Evolutionary conservation across 2,329 filamentous ascomycete species (phyloP), one percentile per base, ranked within the genome.

Genomic region (Paracoccidioides brasiliensis): DNA sequence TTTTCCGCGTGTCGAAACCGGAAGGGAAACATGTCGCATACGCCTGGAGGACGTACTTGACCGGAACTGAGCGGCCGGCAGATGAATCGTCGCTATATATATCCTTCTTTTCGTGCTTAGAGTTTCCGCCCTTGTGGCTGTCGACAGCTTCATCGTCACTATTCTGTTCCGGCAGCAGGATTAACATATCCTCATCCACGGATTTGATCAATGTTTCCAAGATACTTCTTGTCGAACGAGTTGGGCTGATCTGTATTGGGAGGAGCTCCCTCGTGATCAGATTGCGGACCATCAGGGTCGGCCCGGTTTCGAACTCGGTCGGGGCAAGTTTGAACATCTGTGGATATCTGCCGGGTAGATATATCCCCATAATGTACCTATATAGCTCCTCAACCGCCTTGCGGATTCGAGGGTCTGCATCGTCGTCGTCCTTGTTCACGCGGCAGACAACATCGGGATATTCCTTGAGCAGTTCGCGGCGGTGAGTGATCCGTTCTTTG

Each of bases 161-260:
- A 0, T 40, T 41, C 15, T 61, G 55, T 38, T 71, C 69, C 0
- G 78, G 78, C 0, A 82, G 67, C 0, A 85, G 72, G 58, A 85
- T 66, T 3, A 84, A 67, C 63, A 83, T 80, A 54, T 85, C 82
- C 48, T 77, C 76, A 60, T 84, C 82, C 32, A 84, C 66, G 53
- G 78, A 76, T 9, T 70, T 67, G 35, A 74, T 76, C 0, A 84
- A 66, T 3, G 72, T 73, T 46, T 71, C 63, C 2, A 83, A 71
- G 0, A 77, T 75, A 30, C 64, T 60, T 6, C 66, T 58, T 0
- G 72, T 69, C 4, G 69, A 62, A 0, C 65, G 57, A 0, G 69
- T 58, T 1, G 70, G 58, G 2, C 56, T 59, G 0, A 76, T 54
- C 9, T 59, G 60, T 8, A 67, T 63, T 0, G 76, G 73, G 3